Percentiles rank a stretch among this genome's conserved stretches.
Conservation (phyloP, 768 basidiomycete species). For the Pleurotus platypus region DNA sequence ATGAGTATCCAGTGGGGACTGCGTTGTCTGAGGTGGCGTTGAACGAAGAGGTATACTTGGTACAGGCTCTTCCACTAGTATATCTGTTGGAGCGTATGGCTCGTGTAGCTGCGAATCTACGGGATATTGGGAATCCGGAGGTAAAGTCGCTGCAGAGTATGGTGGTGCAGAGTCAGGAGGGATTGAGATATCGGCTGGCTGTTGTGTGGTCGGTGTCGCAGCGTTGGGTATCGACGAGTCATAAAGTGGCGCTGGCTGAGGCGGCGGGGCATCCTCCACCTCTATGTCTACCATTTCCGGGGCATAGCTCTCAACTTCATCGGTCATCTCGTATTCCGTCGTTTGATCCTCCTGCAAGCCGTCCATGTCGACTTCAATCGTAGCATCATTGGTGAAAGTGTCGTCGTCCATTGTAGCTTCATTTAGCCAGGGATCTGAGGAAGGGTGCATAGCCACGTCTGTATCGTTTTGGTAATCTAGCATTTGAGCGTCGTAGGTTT, state of each 20-base stretch:
- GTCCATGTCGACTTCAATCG: constrained; percentile 69
- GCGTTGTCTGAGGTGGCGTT: not conserved
- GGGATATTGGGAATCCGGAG: not conserved
- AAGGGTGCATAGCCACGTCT: constrained; percentile 58
- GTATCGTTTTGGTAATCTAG: constrained; percentile 52
- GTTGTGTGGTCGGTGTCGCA: not conserved
- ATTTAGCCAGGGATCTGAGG: constrained; percentile 48
- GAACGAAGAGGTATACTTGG: not conserved
- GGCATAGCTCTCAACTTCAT: constrained; percentile 30
- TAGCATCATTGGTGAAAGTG: constrained; percentile 25
- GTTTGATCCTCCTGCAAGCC: constrained; percentile 39
- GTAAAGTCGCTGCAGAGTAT: not conserved
- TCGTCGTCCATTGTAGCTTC: constrained; percentile 65
- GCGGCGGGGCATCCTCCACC: constrained; percentile 39
- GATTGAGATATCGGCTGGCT: not conserved
- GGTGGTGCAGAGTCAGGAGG: not conserved
- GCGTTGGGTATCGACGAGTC: constrained; percentile 8
- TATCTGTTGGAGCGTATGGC: not conserved
- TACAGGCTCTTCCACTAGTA: not conserved
- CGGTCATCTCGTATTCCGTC: constrained; percentile 56
- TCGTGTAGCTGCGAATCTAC: not conserved
- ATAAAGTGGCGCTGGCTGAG: constrained; percentile 11
- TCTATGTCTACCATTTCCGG: constrained; percentile 35
- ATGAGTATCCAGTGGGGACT: not conserved
- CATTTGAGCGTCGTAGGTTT: constrained; percentile 63